Conservation (phyloP, 352 stramenopile genomes). For the Globisporangium cystogenes region DNA sequence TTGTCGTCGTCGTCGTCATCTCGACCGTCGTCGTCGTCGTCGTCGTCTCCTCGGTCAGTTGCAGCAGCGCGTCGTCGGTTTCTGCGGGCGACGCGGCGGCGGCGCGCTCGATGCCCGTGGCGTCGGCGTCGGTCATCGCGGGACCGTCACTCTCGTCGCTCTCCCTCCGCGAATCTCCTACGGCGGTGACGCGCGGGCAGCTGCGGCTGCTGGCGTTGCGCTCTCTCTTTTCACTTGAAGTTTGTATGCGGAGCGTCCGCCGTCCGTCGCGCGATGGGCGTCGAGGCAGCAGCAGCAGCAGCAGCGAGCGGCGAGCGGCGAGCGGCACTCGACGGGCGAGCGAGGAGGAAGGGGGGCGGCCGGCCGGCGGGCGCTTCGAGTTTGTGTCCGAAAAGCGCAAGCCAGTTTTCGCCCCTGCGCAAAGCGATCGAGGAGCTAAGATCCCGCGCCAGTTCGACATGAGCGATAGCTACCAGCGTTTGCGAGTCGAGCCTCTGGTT, state of each 20-base stretch:
- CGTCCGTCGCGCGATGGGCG: neutral
- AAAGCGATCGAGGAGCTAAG: neutral
- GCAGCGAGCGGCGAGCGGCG: neutral
- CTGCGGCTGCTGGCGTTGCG: neutral
- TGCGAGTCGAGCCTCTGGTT: neutral
- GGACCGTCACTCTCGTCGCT: neutral
- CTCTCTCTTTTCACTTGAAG: neutral
- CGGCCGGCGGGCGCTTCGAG: neutral
- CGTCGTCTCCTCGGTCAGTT: neutral
- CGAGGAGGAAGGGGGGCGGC: constrained; percentile 3
- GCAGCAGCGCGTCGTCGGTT: neutral
- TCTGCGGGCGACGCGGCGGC: neutral
- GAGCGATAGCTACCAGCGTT: neutral
- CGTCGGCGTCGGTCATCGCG: constrained; percentile 10
- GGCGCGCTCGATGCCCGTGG: constrained; percentile 1
- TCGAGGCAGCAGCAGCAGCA: too few relatives aligned
- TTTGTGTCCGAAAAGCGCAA: constrained; percentile 1
- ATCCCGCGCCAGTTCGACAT: neutral
- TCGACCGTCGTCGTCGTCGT: neutral
- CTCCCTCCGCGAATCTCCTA: neutral
- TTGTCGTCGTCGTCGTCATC: neutral
- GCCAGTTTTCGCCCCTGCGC: neutral
- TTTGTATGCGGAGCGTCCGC: neutral
- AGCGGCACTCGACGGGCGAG: neutral
- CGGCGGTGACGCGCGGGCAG: too few relatives aligned